Evolutionary conservation across 2,329 filamentous ascomycete genomes (phyloP), one percentile per base, ranked within the genome.

Genomic region (Clarireedia paspali): DNA sequence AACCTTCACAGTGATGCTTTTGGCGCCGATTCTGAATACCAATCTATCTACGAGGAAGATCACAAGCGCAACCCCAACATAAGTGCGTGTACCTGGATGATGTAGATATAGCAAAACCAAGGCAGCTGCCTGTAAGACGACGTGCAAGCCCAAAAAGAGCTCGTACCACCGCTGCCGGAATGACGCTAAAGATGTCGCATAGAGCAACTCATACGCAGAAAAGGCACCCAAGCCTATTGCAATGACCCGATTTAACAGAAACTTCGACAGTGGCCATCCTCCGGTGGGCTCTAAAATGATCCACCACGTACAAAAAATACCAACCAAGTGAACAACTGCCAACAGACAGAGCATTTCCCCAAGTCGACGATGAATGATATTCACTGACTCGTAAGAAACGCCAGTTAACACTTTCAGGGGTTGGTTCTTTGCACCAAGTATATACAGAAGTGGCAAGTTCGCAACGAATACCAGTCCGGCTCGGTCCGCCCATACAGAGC

Each of bases 391-490:
- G 64, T 87, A 87, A 0, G 82, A 85, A 59, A 78, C 77, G 4
- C 83, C 82, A 0, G 83, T 85, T 17, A 87, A 70, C 2, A 74
- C 62, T 57, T 79, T 79, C 36, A 87, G 65, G 0, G 83, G 84
- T 59, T 85, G 83, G 57, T 83, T 87, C 67, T 87, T 88, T 34
- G 84, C 83, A 2, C 80, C 77, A 3, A 87, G 73, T 4, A 87
- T 71, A 66, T 87, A 87, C 3, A 87, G 72, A 40, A 78, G 68
- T 3, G 77, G 76, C 1, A 80, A 67, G 55, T 79, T 80, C 10
- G 73, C 72, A 15, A 73, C 72, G 61, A 79, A 78, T 2, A 68
- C 60, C 12, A 69, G 45, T 17, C 63, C 67, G 39, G 61, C 59
- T 53, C 68, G 61, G 42, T 67, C 67, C 4, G 64, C 64, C 6